Base-by-base conservation (phyloP, 1,139 yeast species). In the Pneumocystis sp. region DNA sequence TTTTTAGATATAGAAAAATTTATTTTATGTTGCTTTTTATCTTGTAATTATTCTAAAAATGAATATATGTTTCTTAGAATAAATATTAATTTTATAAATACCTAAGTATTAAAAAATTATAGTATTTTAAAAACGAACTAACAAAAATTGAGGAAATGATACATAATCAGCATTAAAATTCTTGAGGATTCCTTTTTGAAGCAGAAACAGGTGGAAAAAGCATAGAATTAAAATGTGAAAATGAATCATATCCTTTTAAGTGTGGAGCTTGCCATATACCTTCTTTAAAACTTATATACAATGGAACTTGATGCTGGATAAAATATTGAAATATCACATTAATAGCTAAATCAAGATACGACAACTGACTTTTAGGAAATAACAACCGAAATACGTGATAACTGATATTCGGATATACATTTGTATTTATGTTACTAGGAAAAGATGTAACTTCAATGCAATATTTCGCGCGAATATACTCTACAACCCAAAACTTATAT, bases 291-390 rank as follows among this genome's bases (percentile, higher is more conserved):
- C 57, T 50, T n/a, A 59, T 25, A 42, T 39, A 29, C n/a, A 59
- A 39, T 25, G 61, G 45, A 39, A 39, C 21, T n/a, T 31, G 40
- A 31, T 59, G 45, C 12, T 59, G 45, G 1, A 42, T 59, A n/a
- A 59, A 59, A 42, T 39, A 59, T 15, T 29, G n/a, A 59, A 42
- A 39, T 42, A 39, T 39, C 29, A 59, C 61, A 59, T 59, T 42
- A 59, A 59, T 39, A 42, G 45, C 61, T 42, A 59, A 59, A 42
- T 39, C 45, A 42, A 42, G 61, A 59, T 59, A 39, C 19, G 61
- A 42, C 44, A 59, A 39, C 31, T 59, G 61, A 31, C 45, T 31
- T 21, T 39, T 39, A 39, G 61, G 45, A 39, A 42, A 39, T 31
- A 29, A 59, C 31, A 59, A 21, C 31, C 45, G 45, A 59, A 42